Conservation (phyloP, 805 yeast genomes). For the Monosporozyma aerobia region DNA sequence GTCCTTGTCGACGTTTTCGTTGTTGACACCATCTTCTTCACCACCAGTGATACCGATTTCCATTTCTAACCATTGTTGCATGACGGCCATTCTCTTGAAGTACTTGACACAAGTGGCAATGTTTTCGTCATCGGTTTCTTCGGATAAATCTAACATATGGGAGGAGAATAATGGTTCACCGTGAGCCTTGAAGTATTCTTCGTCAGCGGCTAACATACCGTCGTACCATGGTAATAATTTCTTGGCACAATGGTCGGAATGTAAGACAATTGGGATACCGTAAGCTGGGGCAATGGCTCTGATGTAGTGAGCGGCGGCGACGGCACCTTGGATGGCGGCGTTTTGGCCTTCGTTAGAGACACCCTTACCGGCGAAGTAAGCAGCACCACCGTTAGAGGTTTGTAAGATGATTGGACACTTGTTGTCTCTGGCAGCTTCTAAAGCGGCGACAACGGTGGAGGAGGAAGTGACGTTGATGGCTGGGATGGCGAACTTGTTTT, state of each 20-base stretch:
- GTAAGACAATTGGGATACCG: constrained; percentile 93
- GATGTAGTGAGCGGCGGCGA: constrained; percentile 97
- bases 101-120: constrained; percentile 88
- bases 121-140: constrained; percentile 94
- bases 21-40: constrained; percentile 99
- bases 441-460: constrained; percentile 91
- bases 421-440: constrained; percentile 94
- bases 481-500: constrained; percentile 91
- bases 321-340: constrained; percentile 89
- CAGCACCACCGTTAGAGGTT: constrained; percentile 99
- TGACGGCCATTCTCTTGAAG: constrained; percentile 87
- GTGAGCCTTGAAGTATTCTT: constrained; percentile 73
- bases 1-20: constrained; percentile 83
- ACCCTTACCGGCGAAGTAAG: constrained; percentile 99
- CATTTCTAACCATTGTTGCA: constrained; percentile 98
- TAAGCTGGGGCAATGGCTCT: constrained; percentile 93
- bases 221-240: constrained; percentile 97
- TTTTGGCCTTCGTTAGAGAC: constrained; percentile 84
- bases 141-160: constrained; percentile 97
- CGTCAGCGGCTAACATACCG: constrained; percentile 96
- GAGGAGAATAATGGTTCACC: constrained; percentile 97
- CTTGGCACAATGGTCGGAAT: constrained; percentile 98
- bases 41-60: constrained; percentile 99
- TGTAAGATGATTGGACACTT: constrained; percentile 93
- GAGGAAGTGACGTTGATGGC: constrained; percentile 98